Evolutionary conservation across 2,329 filamentous ascomycete genomes (phyloP), one percentile per base, ranked within the genome.

Genomic region (Penicillium italicum): DNA sequence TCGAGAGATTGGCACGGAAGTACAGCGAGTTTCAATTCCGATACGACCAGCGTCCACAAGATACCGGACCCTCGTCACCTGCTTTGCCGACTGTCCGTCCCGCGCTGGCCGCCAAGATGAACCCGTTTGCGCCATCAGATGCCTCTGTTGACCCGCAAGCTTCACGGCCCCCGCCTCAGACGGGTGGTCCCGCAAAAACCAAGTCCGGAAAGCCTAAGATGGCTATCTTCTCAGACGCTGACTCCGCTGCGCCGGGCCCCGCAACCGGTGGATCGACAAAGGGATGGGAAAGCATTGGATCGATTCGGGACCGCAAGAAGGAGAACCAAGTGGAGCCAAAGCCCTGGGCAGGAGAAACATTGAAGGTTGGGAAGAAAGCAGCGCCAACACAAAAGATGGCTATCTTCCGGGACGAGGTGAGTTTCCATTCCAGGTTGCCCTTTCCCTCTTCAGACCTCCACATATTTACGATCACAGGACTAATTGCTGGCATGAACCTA

Each of bases 381-480:
- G 84, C 80, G 41, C 85, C 82, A 31, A 82, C 82, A 51, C 81
- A 87, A 51, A 97, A 97, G 80, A 88, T 99, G 86, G 80, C 87
- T 69, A 84, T 99, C 43, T 99, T 97, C 80, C 93, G 90, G 80
- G 94, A 99, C 81, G 81, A 89, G 89, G 94, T 99, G 88, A 87
- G 91, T 82, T 72, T 14, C 41, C 68, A 67, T 60, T 66, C 48
- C 36, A 66, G 64, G 71, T 70, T 65, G 62, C 61, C 62, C 65
- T 61, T 61, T 64, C 62, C 64, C 68, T 65, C 71, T 68, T 72
- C 68, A 73, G 72, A 74, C 65, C 72, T 76, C 79, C 82, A 81
- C 74, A 81, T 91, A 84, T 94, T 94, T 90, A 94, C 91, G 81
- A 86, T 83, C 81, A 84, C 84, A 97, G 92, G 91, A 96, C 92